Percentiles rank a stretch among this genome's conserved stretches.
phyloP scores from a whole-genome alignment of 495 filamentous ascomycete species.

The Xylaria cubensis region DNA sequence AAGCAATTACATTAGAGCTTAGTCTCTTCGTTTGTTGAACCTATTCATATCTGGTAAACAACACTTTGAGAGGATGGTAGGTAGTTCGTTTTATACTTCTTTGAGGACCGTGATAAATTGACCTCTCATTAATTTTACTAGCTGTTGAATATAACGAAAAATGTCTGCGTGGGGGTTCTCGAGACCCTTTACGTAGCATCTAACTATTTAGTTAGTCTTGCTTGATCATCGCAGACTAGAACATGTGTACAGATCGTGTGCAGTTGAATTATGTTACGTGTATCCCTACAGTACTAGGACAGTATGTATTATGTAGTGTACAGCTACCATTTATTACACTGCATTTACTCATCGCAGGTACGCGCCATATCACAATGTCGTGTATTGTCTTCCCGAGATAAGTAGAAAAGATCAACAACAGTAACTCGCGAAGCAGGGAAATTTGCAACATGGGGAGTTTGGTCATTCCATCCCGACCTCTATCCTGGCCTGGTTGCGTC shows the following conservation, averaged over 20 bases:
- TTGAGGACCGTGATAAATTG: background rate
- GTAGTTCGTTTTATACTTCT: background rate
- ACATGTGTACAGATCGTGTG: no score
- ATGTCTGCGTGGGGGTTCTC: background rate
- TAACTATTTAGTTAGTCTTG: background rate
- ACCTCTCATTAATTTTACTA: background rate
- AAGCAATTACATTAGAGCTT: background rate
- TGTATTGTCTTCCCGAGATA: background rate
- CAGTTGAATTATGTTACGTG: background rate
- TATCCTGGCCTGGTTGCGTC: background rate
- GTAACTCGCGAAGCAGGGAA: slow-evolving; percentile 2
- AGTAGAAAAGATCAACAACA: slow-evolving; percentile 7
- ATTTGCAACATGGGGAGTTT: background rate
- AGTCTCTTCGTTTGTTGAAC: background rate
- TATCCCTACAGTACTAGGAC: background rate
- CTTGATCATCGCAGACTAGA: background rate
- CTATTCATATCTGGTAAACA: background rate
- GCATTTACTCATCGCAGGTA: slow-evolving; percentile 4
- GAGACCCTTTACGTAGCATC: background rate
- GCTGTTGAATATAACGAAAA: background rate
- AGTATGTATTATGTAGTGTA: background rate
- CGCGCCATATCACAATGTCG: background rate
- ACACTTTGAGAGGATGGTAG: background rate
- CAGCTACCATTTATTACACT: background rate
- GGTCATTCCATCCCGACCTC: background rate